Percentiles rank a stretch among this genome's conserved stretches.
Conservation (phyloP, 306 rosid species). For the Trichosanthes truncata region DNA sequence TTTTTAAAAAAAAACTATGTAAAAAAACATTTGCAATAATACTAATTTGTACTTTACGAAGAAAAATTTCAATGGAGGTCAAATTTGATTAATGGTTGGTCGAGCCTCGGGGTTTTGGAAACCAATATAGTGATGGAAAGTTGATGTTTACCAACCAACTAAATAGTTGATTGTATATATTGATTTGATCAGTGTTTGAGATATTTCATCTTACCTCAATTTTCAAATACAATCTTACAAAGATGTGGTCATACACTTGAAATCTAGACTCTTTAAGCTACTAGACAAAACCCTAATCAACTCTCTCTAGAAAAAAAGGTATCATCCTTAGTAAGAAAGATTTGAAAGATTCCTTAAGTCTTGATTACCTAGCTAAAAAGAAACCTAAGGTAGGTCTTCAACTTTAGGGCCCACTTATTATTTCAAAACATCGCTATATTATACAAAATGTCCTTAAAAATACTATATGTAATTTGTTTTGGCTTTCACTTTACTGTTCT, state of each 20-base stretch:
- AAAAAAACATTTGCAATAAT: no score
- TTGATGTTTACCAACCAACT: neutral
- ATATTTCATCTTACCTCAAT: neutral
- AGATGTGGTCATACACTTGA: neutral
- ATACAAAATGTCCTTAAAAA: neutral
- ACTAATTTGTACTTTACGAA: no score
- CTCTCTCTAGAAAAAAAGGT: neutral
- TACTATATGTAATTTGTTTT: neutral
- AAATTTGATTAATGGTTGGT: neutral
- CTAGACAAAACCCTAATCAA: neutral
- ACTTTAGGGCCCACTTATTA: neutral
- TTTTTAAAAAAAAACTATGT: neutral
- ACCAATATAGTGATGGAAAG: neutral
- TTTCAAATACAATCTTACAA: neutral
- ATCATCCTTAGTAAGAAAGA: neutral
- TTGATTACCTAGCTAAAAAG: neutral
- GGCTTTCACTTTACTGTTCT: neutral
- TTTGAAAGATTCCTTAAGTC: conserved; percentile 2
- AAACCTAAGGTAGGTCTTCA: neutral
- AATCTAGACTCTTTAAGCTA: neutral
- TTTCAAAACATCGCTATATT: neutral
- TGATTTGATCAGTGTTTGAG: neutral
- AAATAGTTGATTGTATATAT: neutral
- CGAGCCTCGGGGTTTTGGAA: neutral
- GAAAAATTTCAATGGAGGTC: no score